Evolutionary conservation across 2,329 filamentous ascomycete species (phyloP), one percentile per base, ranked within the genome.

Genomic region (Diaporthe sp.): DNA sequence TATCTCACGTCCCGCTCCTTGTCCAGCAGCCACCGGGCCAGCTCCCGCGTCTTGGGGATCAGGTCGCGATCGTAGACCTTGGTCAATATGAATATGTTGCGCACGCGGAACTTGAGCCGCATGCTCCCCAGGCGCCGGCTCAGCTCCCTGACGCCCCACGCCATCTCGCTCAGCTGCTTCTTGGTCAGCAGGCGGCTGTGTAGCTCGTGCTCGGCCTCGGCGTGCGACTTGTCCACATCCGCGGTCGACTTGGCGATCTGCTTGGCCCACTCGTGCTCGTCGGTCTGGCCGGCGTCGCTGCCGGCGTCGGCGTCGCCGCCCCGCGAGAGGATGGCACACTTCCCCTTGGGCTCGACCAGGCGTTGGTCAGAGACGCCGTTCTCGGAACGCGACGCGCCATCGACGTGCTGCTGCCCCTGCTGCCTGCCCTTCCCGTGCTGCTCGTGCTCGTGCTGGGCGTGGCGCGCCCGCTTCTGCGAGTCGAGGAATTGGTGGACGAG

Each of bases 151-250:
- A 98, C 97, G 37, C 96, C 96, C 92, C 96, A 96, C 0, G 96
- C 96, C 96, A 99, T 98, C 80, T 98, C 97, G 19, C 94, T 95
- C 57, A 99, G 88, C 84, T 99, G 95, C 83, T 94, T 95, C 87
- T 98, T 98, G 1, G 96, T 98, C 79, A 98, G 88, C 68, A 98
- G 90, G n/a, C 96, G 90, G 75, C 89, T 92, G 80, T 90, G 89
- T 57, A 89, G 79, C 9, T 76, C 79, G 44, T 83, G 79, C 31
- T 79, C 74, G 44, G 81, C 79, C 37, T 79, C 73, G 39, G 81
- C 77, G 28, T 59, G 44, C 39, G 73, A 76, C 75, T 75, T 73
- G 68, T 79, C 77, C 44, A 75, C 39, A n/a, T 78, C 72, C 2
- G 86, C 85, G 73, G 82, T 82, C 79, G 82, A 82, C 77, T 84